Evolutionary conservation across 192 early-diverging fungal species (phyloP).

Genomic region (Coemansia umbellata): DNA sequence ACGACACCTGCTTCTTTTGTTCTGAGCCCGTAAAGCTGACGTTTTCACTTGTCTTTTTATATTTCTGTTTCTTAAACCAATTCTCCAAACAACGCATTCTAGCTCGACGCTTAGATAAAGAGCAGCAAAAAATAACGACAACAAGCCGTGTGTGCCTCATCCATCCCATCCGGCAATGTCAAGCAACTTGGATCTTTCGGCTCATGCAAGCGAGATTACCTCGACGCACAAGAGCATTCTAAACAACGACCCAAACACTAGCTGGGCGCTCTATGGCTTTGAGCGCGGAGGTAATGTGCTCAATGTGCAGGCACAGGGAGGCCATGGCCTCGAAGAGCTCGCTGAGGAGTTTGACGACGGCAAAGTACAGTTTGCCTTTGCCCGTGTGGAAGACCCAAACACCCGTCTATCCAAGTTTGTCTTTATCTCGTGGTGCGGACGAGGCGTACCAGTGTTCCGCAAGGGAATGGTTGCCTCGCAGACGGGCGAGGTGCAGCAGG

Average conservation of each 20-base stretch:
- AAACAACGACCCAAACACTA: constrained; percentile 50
- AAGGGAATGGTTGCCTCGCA: constrained; percentile 87
- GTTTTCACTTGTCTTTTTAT: too few relatives aligned
- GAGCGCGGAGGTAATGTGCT: constrained; percentile 62
- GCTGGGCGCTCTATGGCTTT: constrained; percentile 75
- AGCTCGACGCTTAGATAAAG: too few relatives aligned
- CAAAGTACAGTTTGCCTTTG: constrained; percentile 89
- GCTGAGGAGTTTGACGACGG: constrained; percentile 88
- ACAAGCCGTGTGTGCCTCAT: too few relatives aligned
- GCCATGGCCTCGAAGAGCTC: constrained; percentile 80
- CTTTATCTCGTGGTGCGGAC: constrained; percentile 93
- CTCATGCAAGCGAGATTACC: constrained; percentile 59
- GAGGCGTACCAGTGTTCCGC: constrained; percentile 84
- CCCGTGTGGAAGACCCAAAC: constrained; percentile 78
- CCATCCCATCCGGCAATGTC: too few relatives aligned
- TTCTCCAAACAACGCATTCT: too few relatives aligned
- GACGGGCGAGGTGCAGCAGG: constrained; percentile 72
- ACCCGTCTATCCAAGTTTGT: constrained; percentile 84
- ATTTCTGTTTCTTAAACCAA: too few relatives aligned
- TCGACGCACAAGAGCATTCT: constrained; percentile 66
- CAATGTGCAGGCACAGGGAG: constrained; percentile 55
- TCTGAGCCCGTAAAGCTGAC: too few relatives aligned
- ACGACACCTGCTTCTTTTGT: too few relatives aligned
- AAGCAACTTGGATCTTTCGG: constrained; percentile 63
- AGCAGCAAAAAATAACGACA: too few relatives aligned